Conservation (phyloP, 768 basidiomycete species). For the Coprinellus micaceus region DNA sequence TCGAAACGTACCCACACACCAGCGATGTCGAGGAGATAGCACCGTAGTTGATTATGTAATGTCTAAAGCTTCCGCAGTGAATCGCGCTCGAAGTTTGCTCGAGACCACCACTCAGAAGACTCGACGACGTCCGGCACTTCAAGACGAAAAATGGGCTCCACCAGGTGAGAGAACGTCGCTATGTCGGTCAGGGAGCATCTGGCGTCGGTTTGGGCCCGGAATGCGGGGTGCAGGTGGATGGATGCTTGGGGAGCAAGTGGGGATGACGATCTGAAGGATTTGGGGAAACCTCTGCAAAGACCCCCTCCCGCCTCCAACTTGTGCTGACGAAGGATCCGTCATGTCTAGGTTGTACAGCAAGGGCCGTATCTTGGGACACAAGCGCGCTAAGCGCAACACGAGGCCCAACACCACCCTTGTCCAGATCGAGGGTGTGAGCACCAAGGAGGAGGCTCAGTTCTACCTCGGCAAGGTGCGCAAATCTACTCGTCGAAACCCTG, state of each 20-base stretch:
- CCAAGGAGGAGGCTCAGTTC: slow-evolving; percentile 92
- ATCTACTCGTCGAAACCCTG: background rate
- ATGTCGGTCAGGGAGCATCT: slow-evolving; percentile 17
- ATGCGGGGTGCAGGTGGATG: slow-evolving; percentile 34
- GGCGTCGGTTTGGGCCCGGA: slow-evolving; percentile 14
- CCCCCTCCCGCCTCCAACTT: slow-evolving; percentile 4
- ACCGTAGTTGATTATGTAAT: too few species aligned
- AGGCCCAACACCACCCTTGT: slow-evolving; percentile 94
- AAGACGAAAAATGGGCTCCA: slow-evolving; percentile 71
- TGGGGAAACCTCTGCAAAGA: background rate
- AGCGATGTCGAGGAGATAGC: background rate
- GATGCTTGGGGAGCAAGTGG: slow-evolving; percentile 33
- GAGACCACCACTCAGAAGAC: slow-evolving; percentile 32
- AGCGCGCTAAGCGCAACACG: slow-evolving; percentile 96
- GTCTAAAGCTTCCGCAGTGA: background rate
- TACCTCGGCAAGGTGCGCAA: slow-evolving; percentile 93
- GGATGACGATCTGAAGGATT: slow-evolving; percentile 24
- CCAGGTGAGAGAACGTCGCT: slow-evolving; percentile 55
- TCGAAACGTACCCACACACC: slow-evolving; percentile 19
- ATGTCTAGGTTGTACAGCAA: slow-evolving; percentile 82
- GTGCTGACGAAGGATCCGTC: slow-evolving; percentile 15
- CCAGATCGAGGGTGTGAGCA: slow-evolving; percentile 94
- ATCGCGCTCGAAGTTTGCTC: background rate
- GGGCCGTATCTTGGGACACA: slow-evolving; percentile 97
- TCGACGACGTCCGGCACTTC: slow-evolving; percentile 45